Conservation (phyloP, 441 rosid genomes). For the Lepidium campestre region DNA sequence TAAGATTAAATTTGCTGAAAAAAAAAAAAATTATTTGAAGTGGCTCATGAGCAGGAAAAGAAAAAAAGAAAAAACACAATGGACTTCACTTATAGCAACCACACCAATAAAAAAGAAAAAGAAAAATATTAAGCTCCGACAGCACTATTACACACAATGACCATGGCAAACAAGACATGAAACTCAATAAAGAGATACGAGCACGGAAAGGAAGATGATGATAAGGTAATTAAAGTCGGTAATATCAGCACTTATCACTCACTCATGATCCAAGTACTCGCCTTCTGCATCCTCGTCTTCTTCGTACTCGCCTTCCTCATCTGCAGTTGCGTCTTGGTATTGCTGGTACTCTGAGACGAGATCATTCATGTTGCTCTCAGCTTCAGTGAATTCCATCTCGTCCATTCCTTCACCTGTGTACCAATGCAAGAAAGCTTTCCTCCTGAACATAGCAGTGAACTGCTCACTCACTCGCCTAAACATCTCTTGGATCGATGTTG, state of each 20-base stretch:
- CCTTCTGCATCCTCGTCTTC: slow-evolving; percentile 28
- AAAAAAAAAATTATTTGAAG: background rate
- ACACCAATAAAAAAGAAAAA: background rate
- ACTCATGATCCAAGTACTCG: slow-evolving; percentile 18
- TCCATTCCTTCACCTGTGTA: slow-evolving; percentile 37
- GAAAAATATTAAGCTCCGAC: background rate
- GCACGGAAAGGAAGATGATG: background rate
- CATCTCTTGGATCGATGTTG: slow-evolving; percentile 34
- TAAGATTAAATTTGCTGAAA: too few species aligned
- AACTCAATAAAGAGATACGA: slow-evolving; percentile 12
- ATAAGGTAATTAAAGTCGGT: background rate
- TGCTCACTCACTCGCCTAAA: slow-evolving; percentile 32
- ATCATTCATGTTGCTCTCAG: slow-evolving; percentile 35
- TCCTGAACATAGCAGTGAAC: slow-evolving; percentile 36
- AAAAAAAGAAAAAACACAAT: slow-evolving; percentile 1
- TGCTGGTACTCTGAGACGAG: slow-evolving; percentile 29
- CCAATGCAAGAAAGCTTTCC: slow-evolving; percentile 38
- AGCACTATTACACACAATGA: slow-evolving; percentile 22
- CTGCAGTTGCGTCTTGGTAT: slow-evolving; percentile 34
- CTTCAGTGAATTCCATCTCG: slow-evolving; percentile 34
- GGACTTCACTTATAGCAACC: slow-evolving; percentile 1
- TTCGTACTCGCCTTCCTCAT: slow-evolving; percentile 31
- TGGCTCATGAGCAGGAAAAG: background rate
- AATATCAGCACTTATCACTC: background rate
- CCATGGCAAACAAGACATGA: slow-evolving; percentile 17